Conservation (phyloP, 2,329 filamentous ascomycete genomes). For the Colletotrichum agaves region DNA sequence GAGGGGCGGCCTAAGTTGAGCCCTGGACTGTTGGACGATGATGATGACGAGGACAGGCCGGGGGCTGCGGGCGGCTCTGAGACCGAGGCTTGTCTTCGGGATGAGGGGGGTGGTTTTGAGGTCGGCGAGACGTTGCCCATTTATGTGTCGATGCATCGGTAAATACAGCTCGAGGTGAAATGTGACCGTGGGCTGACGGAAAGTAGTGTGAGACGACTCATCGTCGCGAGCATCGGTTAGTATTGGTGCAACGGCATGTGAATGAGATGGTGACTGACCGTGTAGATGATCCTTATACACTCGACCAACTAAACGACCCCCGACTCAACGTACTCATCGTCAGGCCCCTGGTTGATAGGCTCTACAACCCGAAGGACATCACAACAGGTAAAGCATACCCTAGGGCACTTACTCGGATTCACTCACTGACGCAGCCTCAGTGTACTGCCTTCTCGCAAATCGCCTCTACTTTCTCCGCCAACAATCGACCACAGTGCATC, state of each 20-base stretch:
- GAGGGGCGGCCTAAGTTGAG: conserved; percentile 6
- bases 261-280: background rate
- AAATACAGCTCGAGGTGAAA: background rate
- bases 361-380: conserved; percentile 73
- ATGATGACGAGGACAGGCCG: conserved; percentile 18
- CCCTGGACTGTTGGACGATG: background rate
- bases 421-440: conserved; percentile 47
- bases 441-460: conserved; percentile 79
- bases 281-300: conserved; percentile 55
- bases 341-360: conserved; percentile 73
- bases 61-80: conserved; percentile 24
- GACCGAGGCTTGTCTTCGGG: conserved; percentile 31
- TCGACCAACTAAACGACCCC: conserved; percentile 74
- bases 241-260: background rate
- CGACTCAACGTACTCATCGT: conserved; percentile 75
- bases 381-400: conserved; percentile 62
- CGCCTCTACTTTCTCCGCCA: conserved; percentile 76
- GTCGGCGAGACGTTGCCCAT: conserved; percentile 14
- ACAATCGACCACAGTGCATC: conserved; percentile 72
- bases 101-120: background rate
- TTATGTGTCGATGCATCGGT: conserved; percentile 36
- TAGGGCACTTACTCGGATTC: background rate
- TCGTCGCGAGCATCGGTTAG: conserved; percentile 32
- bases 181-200: background rate
- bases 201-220: conserved; percentile 30